Base-by-base conservation (phyloP, 2,329 filamentous ascomycete genomes). In the Cadophora malorum region DNA sequence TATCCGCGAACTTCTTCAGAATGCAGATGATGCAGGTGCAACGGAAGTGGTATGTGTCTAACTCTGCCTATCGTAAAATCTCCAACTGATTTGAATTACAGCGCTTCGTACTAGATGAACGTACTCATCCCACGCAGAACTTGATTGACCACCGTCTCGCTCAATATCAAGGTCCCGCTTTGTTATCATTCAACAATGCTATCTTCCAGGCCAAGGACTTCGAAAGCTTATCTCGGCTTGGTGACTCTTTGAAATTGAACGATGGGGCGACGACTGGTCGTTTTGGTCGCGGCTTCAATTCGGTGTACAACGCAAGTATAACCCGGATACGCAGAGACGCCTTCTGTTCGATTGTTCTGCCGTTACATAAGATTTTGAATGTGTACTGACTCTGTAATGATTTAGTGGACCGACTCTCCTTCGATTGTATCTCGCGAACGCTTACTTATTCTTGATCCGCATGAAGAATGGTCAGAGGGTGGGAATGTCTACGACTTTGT, bases 1-100 rank as follows among this genome's bases (percentile, higher is more conserved):
- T 7, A 83, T 98, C 21, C 88, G 96, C 82, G 96, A 99, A 79
- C 89, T 98, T 69, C 93, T 99, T 56, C 96, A 98, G 77, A 99
- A 99, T 79, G 96, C 96, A 23, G 94, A 96, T 74, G 96, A 99
- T 82, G 96, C 96, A 35, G 91, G 93, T 76, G 95, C 95, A 63
- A 92, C 89, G 21, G 93, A 89, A 69, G 94, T 97, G 74, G 74
- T 76, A 72, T 45, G 70, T 31, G 56, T 16, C 53, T 56, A 33
- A 33, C 7, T 60, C 28, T 5, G 45, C 16, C 45, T 28, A 7
- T 12, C 12, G 19, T 3, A 50, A 41, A 31, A 19, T 23, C 12
- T 19, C 9, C 41, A 12, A 50, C 50, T 69, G 31, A 70, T 38
- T 45, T 62, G 16, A 58, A 16, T 9, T 33, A 9, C 35, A 75